Evolutionary conservation across 1,284 basidiomycete genomes (phyloP).

Genomic region (Papiliotrema flavescens): DNA sequence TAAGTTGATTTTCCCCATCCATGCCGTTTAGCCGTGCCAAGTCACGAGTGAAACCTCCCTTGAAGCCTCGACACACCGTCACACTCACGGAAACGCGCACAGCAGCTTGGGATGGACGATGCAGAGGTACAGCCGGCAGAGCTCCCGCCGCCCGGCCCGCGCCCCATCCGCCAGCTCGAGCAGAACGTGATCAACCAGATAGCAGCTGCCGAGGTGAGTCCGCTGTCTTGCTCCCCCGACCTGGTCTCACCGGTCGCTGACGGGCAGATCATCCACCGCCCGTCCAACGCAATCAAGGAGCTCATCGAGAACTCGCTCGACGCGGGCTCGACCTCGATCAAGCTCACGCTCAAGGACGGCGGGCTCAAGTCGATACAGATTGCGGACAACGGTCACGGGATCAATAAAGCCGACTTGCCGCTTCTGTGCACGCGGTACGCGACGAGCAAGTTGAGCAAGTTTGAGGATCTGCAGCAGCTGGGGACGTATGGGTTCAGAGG

Average conservation of each 20-base stretch:
- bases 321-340: slow-evolving; percentile 83
- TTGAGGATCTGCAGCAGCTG: slow-evolving; percentile 80
- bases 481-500: slow-evolving; percentile 96
- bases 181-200: slow-evolving; percentile 59
- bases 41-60: too few species aligned
- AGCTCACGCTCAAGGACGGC: slow-evolving; percentile 87
- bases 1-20: too few species aligned
- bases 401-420: slow-evolving; percentile 74
- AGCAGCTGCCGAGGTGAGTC: slow-evolving; percentile 58
- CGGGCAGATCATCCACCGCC: slow-evolving; percentile 86
- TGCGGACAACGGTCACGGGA: slow-evolving; percentile 93
- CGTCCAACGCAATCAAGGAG: slow-evolving; percentile 94
- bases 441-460: slow-evolving; percentile 85
- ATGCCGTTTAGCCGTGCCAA: too few species aligned
- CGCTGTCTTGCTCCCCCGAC: neutral
- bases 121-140: slow-evolving; percentile 1
- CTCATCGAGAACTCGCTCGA: slow-evolving; percentile 93
- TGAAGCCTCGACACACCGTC: too few species aligned
- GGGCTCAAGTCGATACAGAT: slow-evolving; percentile 94
- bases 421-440: slow-evolving; percentile 94
- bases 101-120: too few species aligned
- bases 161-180: slow-evolving; percentile 50
- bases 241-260: neutral
- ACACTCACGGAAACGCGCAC: too few species aligned
- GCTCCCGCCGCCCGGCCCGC: slow-evolving; percentile 23